Base-by-base conservation (phyloP, 2,329 filamentous ascomycete species). In the Penicillium palitans region DNA sequence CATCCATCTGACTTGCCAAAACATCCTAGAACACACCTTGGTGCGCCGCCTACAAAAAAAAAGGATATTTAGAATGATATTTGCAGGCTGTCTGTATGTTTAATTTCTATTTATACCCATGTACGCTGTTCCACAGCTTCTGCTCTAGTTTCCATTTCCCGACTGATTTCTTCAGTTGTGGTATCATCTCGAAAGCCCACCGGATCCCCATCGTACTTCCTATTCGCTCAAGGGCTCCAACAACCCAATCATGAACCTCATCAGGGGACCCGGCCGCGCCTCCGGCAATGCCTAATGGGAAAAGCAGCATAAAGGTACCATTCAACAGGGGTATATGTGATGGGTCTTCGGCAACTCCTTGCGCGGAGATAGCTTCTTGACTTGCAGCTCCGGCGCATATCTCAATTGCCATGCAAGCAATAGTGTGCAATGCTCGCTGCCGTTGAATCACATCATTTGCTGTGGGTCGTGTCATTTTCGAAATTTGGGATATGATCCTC, bases 261-360 rank as follows among this genome's bases (percentile, higher is more conserved):
- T 68, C 61, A 1, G 64, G 57, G n/a, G 60, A 59, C 17, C 61
- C 64, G 10, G 61, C 60, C 15, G 66, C 61, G 25, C 61, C 55
- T 40, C 65, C 68, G 8, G 66, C 67, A 21, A 64, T 52, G 2
- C 59, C 52, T 44, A 71, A 45, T 5, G 64, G 63, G 37, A 68
- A 69, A 19, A 69, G 48, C 33, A 67, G 25, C 59, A 66, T 63
- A 21, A 70, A 69, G 1, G 63, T 57, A 5, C 68, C 67, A 47
- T 67, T 68, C 3, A 70, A 40, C 7, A 61, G 61, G 27, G 66
- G 63, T 8, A 57, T 17, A 17, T 40, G 50, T 5, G 37, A 45
- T 5, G 35, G n/a, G 6, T 29, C 24, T 21, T 27, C 21, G 9
- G 59, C 29, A n/a, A 50, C 15, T 5, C 55, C 59, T 35, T 48